Conservation (phyloP, 2,329 filamentous ascomycete genomes). For the Epichloe coenophiala region DNA sequence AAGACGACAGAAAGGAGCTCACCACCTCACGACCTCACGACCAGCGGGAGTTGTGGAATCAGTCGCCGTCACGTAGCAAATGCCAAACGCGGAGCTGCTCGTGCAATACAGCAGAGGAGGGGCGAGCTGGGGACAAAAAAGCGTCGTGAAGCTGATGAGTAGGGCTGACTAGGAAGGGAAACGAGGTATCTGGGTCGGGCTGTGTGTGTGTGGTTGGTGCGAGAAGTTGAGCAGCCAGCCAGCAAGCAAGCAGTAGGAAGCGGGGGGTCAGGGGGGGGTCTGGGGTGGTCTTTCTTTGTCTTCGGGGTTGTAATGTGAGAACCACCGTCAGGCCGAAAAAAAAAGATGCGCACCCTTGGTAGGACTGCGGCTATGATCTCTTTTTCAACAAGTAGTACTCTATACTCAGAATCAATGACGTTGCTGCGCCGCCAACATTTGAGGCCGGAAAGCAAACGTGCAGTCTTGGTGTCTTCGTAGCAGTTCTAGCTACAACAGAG, state of each 20-base stretch:
- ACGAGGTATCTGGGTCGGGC: background rate
- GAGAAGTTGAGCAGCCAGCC: background rate
- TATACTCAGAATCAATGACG: no score
- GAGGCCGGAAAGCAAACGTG: no score
- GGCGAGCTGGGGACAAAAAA: conserved; percentile 5
- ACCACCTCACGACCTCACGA: conserved; percentile 6
- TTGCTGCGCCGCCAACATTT: no score
- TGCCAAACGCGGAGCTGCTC: background rate
- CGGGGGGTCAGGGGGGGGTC: fast-evolving
- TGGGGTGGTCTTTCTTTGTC: no score
- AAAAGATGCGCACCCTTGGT: no score
- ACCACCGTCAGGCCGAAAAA: no score
- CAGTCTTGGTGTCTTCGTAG: no score
- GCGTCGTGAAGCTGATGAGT: conserved; percentile 11
- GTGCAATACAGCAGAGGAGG: conserved; percentile 1
- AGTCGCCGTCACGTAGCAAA: background rate
- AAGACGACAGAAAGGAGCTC: conserved; percentile 1
- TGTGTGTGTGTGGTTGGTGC: background rate
- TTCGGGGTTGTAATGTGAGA: no score
- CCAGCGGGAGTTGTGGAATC: conserved; percentile 4
- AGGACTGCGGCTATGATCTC: no score
- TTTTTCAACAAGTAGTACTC: no score
- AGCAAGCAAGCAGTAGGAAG: no score
- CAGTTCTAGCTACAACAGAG: no score
- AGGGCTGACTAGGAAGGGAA: conserved; percentile 14